Percentiles rank a stretch among this genome's conserved stretches.
phyloP scores from a whole-genome alignment of 78 protist genomes.

The Anaeramoeba ignava region DNA sequence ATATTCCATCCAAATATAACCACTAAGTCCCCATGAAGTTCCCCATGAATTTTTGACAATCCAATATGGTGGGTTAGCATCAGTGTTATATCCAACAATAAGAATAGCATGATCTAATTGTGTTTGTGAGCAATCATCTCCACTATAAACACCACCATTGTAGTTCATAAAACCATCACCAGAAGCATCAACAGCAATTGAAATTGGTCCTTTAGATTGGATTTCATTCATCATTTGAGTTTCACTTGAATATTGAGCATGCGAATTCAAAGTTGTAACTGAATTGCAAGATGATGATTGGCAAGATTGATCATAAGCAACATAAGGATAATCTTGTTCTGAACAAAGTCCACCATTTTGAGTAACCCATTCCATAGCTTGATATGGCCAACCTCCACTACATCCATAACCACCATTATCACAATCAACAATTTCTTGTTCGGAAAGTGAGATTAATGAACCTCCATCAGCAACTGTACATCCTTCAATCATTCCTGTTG shows the following conservation, averaged over 20 bases:
- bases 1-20: no score
- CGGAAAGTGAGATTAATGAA: conserved; percentile 24
- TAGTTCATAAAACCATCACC: not conserved
- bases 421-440: conserved; percentile 40
- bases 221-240: not conserved
- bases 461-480: not conserved
- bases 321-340: conserved; percentile 21
- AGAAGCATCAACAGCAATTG: not conserved
- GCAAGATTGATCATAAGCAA: not conserved
- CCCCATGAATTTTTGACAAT: not conserved
- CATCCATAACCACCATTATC: conserved; percentile 31
- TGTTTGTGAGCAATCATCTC: not conserved
- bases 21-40: not conserved
- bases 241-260: not conserved
- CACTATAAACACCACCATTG: no score
- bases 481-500: conserved; percentile 30
- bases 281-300: not conserved
- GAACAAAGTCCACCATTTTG: conserved; percentile 13
- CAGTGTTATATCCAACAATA: not conserved
- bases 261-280: not conserved
- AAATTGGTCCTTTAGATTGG: not conserved
- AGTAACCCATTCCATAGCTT: conserved; percentile 6
- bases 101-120: not conserved
- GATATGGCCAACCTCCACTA: conserved; percentile 18
- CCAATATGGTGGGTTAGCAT: not conserved